Conservation (phyloP, 805 yeast genomes). For the Myxozyma kluyveri region DNA sequence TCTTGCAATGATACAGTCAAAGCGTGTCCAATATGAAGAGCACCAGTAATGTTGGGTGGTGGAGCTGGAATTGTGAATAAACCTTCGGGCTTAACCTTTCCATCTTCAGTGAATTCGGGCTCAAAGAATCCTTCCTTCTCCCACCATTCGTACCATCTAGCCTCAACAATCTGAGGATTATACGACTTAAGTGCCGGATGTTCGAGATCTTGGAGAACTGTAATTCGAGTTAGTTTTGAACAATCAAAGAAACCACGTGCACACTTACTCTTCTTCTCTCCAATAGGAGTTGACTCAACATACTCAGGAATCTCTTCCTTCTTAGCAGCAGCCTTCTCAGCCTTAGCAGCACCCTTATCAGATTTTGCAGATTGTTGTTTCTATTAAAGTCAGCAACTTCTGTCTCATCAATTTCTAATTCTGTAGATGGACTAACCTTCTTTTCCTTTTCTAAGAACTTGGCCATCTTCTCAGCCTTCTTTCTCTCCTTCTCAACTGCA, state of each 20-base stretch:
- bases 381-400: conserved; percentile 1
- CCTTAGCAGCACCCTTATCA: conserved; percentile 42
- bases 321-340: conserved; percentile 61
- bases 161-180: conserved; percentile 87
- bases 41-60: conserved; percentile 99
- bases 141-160: conserved; percentile 99
- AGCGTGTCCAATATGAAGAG: conserved; percentile 97
- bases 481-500: conserved; percentile 73
- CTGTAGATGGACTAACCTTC: conserved; percentile 40
- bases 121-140: conserved; percentile 78
- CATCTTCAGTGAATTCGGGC: conserved; percentile 77
- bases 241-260: background rate
- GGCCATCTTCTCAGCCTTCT: conserved; percentile 87
- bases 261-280: conserved; percentile 69
- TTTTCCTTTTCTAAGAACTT: conserved; percentile 84
- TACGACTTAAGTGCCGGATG: conserved; percentile 94
- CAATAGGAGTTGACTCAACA: conserved; percentile 76
- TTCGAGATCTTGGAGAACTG: conserved; percentile 71
- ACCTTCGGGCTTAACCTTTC: conserved; percentile 77
- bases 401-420: background rate
- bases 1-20: conserved; percentile 94
- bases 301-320: conserved; percentile 77
- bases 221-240: background rate
- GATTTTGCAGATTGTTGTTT: conserved; percentile 47
- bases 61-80: conserved; percentile 93